A percentile compares a stretch with the other conserved stretches of the same genome.
These are phyloP conservation scores for Penicillium thymicola DNA, from an alignment of 2,329 filamentous ascomycete genomes.

Conservation along the genomic window DNA sequence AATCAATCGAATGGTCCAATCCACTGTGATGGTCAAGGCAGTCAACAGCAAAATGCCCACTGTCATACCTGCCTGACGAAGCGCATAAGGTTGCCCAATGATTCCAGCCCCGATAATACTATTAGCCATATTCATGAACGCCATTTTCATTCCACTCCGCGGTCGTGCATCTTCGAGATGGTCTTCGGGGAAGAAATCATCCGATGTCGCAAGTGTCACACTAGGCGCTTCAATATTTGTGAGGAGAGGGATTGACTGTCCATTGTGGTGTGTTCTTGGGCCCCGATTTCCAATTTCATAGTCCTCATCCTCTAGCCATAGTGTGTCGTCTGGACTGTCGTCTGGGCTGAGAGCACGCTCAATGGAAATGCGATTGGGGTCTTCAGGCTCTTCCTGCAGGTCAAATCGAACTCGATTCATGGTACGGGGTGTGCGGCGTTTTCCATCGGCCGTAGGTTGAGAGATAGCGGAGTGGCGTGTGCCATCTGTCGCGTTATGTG, in stretches of 20 bases:
- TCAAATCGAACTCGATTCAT: slow-evolving; percentile 75
- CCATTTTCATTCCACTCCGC: slow-evolving; percentile 78
- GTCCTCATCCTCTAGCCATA: slow-evolving; percentile 59
- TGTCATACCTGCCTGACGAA: slow-evolving; percentile 82
- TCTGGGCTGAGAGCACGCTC: slow-evolving; percentile 29
- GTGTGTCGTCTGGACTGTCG: slow-evolving; percentile 29
- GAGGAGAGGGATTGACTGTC: slow-evolving; percentile 65
- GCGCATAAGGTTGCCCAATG: slow-evolving; percentile 89
- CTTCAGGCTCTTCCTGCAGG: slow-evolving; percentile 31
- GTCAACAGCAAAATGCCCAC: slow-evolving; percentile 77
- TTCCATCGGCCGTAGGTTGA: slow-evolving; percentile 39
- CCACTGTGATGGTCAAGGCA: slow-evolving; percentile 75
- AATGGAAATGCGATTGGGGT: slow-evolving; percentile 31
- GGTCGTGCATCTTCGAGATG: slow-evolving; percentile 64
- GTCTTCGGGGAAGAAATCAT: slow-evolving; percentile 57
- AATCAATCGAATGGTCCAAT: slow-evolving; percentile 97
- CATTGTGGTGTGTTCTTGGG: slow-evolving; percentile 38
- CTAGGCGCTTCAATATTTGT: slow-evolving; percentile 81
- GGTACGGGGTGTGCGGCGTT: slow-evolving; percentile 55
- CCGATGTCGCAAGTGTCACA: slow-evolving; percentile 64
- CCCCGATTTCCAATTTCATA: slow-evolving; percentile 49
- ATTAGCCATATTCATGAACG: slow-evolving; percentile 99
- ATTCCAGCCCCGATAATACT: slow-evolving; percentile 82
- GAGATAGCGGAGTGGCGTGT: slow-evolving; percentile 44
- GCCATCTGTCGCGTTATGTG: slow-evolving; percentile 17